Evolutionary conservation across 345 rosid species (phyloP).

Genomic region (Hibiscus syriacus): DNA sequence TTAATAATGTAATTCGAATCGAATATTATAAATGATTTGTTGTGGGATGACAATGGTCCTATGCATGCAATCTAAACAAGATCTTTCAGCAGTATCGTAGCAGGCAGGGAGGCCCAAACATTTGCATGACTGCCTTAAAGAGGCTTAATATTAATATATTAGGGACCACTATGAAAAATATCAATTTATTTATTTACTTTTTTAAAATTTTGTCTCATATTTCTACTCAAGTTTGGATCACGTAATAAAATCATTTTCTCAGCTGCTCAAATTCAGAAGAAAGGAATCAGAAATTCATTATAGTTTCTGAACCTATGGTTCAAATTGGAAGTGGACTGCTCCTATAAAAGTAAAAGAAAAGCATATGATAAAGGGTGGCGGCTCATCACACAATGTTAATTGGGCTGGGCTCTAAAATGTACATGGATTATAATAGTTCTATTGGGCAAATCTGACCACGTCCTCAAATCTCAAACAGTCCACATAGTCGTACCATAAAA

Average conservation of each 20-base stretch:
- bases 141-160: background rate
- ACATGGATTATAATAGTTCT: background rate
- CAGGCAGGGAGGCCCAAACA: background rate
- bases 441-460: too few species aligned
- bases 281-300: background rate
- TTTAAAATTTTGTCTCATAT: background rate
- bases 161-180: background rate
- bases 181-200: too few species aligned
- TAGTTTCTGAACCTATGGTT: background rate
- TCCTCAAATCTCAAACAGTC: too few species aligned
- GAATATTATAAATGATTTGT: too few species aligned
- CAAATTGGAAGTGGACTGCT: background rate
- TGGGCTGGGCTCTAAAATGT: background rate
- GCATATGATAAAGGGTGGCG: background rate
- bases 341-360: background rate
- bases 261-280: too few species aligned
- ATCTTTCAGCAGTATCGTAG: background rate
- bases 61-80: background rate
- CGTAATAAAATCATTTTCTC: background rate
- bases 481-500: too few species aligned
- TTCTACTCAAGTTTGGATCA: background rate
- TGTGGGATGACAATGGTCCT: conserved; percentile 11
- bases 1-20: too few species aligned
- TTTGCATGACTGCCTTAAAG: conserved; percentile 6
- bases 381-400: background rate